phyloP scores from a whole-genome alignment of 2,329 filamentous ascomycete species.

The Mycosphaerella arachidis region DNA sequence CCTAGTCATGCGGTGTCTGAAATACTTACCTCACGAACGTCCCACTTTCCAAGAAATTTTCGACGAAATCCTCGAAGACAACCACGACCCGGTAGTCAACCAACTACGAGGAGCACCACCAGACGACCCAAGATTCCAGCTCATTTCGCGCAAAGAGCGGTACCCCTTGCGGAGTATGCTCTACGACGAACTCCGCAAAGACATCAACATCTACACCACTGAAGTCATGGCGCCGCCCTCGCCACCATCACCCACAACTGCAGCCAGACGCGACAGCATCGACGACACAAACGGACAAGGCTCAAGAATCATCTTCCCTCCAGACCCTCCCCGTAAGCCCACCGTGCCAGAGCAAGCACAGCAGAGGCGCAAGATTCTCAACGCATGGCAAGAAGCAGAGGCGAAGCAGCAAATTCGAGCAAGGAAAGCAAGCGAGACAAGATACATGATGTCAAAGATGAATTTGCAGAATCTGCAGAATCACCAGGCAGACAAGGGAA shows the following conservation, averaged over 20 bases:
- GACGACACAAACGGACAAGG: not conserved
- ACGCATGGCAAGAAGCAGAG: not conserved
- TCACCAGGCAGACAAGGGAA: not conserved
- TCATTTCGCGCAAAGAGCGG: not conserved
- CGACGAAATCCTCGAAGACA: not conserved
- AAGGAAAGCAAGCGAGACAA: not conserved
- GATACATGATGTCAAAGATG: not conserved
- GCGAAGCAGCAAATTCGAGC: not conserved
- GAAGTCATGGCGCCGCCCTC: not conserved
- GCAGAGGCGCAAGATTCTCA: not conserved
- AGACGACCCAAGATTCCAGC: not conserved
- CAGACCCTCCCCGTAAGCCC: not conserved
- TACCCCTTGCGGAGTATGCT: not conserved
- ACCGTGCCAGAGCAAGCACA: not conserved
- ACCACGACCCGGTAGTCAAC: not conserved
- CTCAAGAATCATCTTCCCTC: not conserved
- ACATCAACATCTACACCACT: not conserved
- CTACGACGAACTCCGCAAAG: not conserved
- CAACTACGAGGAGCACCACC: not conserved
- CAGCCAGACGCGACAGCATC: not conserved
- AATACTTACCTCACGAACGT: slow-evolving; percentile 2
- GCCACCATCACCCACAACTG: not conserved
- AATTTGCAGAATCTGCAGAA: not conserved
- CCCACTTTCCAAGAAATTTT: not conserved
- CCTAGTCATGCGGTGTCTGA: not conserved